Percentiles rank a stretch among this genome's conserved stretches.
These are phyloP conservation scores for Diaporthe longicolla DNA, from an alignment of 2,329 filamentous ascomycete genomes.

Conservation along the genomic window DNA sequence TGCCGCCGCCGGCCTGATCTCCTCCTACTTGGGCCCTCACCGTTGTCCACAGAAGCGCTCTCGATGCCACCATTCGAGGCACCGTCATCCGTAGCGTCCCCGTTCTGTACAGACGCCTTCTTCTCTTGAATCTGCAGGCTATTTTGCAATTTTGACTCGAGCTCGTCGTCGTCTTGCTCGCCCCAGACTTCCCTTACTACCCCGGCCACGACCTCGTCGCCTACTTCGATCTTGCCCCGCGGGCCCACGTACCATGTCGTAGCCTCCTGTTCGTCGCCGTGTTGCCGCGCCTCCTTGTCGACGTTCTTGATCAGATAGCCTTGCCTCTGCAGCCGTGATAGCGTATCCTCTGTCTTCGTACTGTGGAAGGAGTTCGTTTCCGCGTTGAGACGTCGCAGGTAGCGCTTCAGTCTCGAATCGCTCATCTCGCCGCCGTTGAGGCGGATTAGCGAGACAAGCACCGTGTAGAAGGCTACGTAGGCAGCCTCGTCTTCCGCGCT, in stretches of 20 bases:
- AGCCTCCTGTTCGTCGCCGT: slow-evolving; percentile 77
- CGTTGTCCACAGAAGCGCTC: slow-evolving; percentile 26
- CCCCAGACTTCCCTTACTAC: slow-evolving; percentile 76
- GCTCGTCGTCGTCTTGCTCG: slow-evolving; percentile 59
- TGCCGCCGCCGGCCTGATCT: slow-evolving; percentile 30
- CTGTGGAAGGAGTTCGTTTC: slow-evolving; percentile 78
- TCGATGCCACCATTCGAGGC: slow-evolving; percentile 22
- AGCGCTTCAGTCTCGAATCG: slow-evolving; percentile 83
- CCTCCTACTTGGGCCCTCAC: slow-evolving; percentile 31
- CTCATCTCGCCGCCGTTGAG: slow-evolving; percentile 81
- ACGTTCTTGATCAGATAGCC: slow-evolving; percentile 84
- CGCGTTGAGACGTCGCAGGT: slow-evolving; percentile 81
- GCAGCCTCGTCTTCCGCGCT: slow-evolving; percentile 78
- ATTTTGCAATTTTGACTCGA: slow-evolving; percentile 71
- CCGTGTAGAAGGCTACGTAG: slow-evolving; percentile 85
- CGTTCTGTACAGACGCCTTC: slow-evolving; percentile 43
- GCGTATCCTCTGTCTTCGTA: slow-evolving; percentile 80
- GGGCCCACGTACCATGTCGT: slow-evolving; percentile 89
- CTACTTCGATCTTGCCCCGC: slow-evolving; percentile 87
- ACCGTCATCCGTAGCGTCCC: slow-evolving; percentile 43
- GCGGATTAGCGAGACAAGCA: slow-evolving; percentile 82
- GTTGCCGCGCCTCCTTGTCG: slow-evolving; percentile 67
- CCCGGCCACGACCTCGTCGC: slow-evolving; percentile 79
- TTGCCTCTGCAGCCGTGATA: slow-evolving; percentile 83
- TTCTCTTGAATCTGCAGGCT: slow-evolving; percentile 69